Evolutionary conservation across 2,329 filamentous ascomycete genomes (phyloP), one percentile per base, ranked within the genome.

Genomic region (Tolypocladium album): DNA sequence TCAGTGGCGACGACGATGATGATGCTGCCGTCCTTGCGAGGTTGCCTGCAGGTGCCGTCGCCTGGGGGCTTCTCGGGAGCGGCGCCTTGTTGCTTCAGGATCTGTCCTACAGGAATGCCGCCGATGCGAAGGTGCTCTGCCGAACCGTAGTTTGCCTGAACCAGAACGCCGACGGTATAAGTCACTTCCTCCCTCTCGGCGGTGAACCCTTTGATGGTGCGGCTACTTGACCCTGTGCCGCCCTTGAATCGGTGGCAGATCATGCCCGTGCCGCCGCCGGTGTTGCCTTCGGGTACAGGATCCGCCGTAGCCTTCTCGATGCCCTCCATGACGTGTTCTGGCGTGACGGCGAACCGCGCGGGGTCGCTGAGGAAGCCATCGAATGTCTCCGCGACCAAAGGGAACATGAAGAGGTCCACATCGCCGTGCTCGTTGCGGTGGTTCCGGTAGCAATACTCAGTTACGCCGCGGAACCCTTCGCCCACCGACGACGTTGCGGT

Each of bases 211-310:
- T 73, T 70, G n/a, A 88, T 78, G 9, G 83, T 64, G 31, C 86
- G 78, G 56, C 80, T 85, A 64, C 80, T 81, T 0, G 80, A 85
- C 1, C 86, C 86, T 0, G 86, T 89, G 0, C 86, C 86, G 42
- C 84, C 86, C 68, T 88, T 88, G 74, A 84, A 87, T 63, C 79
- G 79, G 66, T 87, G 83, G 66, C 83, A 86, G 43, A 84, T 78
- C 84, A 88, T 88, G 17, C 85, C 85, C 0, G 85, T 85, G n/a
- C 86, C 86, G 22, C 86, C 86, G 3, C 86, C 86, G 1, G 79
- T 79, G 64, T 83, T 84, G 0, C 86, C 86, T 70, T 89, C 86
- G 2, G 72, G 71, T 0, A 88, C 84, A 0, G 74, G 71, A 1
- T 77, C 81, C 11, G 75, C 72, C 2, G 73, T 74, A 0, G 82